Evolutionary conservation across 73 alveolate species (phyloP), one percentile per base, ranked within the genome.

Genomic region (Paramecium primaurelia): DNA sequence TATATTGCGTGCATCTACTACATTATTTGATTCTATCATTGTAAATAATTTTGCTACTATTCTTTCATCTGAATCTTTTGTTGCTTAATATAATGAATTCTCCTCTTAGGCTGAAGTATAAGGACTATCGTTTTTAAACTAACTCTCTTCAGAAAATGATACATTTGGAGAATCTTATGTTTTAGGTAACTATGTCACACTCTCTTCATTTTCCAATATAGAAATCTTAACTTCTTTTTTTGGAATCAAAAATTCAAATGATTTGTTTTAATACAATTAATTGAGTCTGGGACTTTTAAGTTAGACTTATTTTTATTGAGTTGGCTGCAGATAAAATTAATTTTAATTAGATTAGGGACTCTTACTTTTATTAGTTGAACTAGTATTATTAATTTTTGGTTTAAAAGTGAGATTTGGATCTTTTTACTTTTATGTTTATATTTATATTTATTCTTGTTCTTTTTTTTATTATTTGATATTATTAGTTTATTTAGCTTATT

Each of bases 261-360:
- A 80, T 47, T 80, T 44, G 22, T 80, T 80, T 49, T 80, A 9
- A 49, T 44, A 80, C 30, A 80, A 80, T 49, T 80, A 28, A 80
- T 80, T 80, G 12, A 80, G 47, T 80, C 91, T 80, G n/a, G 91
- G 91, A 49, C 91, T 80, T 80, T 80, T 80, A 37, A 75, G n/a
- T 75, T 64, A 34, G 5, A 75, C 69, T 75, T 38, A 34, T 38
- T 75, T 75, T 36, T 34, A 75, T 34, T 36, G 12, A 32, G 20
- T 54, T 16, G 69, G 30, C 36, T 64, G 22, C 10, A 64, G 3
- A 64, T 64, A 64, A 64, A 14, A 64, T 64, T 64, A 45, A 45
- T 26, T 40, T 28, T 80, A 20, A 42, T 47, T 80, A 7, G 20
- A 25, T 42, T 42, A 26, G 4, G 75, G 91, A 42, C 91, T 80